A percentile compares a stretch with the other conserved stretches of the same genome.
Evolutionary conservation across 2,329 filamentous ascomycete species (phyloP).

Genomic region (Atkinsonella hypoxylon): DNA sequence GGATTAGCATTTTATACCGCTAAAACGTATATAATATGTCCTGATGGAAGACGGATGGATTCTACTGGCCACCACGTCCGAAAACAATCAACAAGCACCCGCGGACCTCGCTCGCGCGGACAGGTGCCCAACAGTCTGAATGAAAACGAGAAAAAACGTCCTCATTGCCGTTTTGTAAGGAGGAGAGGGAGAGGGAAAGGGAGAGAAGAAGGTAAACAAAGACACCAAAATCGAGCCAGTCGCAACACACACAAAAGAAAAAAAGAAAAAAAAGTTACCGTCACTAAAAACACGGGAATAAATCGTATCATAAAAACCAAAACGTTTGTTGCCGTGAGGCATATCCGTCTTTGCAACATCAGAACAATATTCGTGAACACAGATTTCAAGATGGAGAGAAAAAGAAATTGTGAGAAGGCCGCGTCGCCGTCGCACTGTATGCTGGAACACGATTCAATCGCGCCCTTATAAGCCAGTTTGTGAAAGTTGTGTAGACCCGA

Average conservation of each 20-base stretch:
- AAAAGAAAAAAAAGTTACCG: constrained; percentile 11
- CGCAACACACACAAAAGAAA: constrained; percentile 8
- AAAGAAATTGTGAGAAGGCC: constrained; percentile 10
- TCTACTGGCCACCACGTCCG: constrained; percentile 1
- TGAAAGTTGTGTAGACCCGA: not conserved
- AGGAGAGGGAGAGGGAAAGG: not conserved
- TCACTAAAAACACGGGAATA: not conserved
- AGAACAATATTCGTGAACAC: constrained; percentile 6
- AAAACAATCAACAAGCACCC: constrained; percentile 4
- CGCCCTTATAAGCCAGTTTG: not conserved
- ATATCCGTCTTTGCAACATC: constrained; percentile 23
- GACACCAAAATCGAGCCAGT: constrained; percentile 7
- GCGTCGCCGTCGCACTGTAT: constrained; percentile 4
- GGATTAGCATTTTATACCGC: constrained; percentile 4
- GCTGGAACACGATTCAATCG: not conserved
- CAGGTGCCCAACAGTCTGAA: constrained; percentile 4
- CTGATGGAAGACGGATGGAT: not conserved
- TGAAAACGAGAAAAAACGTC: not conserved
- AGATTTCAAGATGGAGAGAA: constrained; percentile 6
- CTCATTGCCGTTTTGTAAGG: constrained; percentile 2
- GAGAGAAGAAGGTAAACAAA: not conserved
- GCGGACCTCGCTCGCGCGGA: constrained; percentile 4
- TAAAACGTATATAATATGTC: constrained; percentile 1
- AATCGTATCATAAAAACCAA: constrained; percentile 12
- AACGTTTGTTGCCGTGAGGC: constrained; percentile 26